Base-by-base conservation (phyloP, 192 early-diverging fungal species). In the Chytriomyces sp. region DNA sequence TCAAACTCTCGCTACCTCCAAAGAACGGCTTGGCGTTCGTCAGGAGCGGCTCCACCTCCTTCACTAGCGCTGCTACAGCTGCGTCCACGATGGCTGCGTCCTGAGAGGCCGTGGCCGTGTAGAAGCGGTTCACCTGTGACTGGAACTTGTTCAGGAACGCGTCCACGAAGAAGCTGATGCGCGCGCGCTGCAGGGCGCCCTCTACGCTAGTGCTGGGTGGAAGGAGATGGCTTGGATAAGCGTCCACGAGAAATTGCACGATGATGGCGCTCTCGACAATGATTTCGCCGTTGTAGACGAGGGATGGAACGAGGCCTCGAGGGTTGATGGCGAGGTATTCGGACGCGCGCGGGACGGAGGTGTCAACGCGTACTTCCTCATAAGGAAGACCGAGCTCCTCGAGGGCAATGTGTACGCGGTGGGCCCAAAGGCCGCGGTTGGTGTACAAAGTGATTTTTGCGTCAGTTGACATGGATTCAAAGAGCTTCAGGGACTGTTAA, bases 201-300 rank as follows among this genome's bases (percentile, higher is more conserved):
- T 62, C 60, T 10, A 36, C 31, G 14, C 31, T 38, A 25, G 5
- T 62, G 25, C 31, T 36, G 5, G 60, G 32, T 31, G 26, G 26
- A 8, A 62, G 10, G 5, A 62, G 36, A 25, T 37, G 31, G 8
- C 31, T 36, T 14, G 87, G 88, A 67, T 81, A 86, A 39, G 85
- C 73, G 52, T 92, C 90, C 8, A 84, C 82, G 0, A 91, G 60
- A 64, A 81, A 88, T 74, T 92, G 90, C 44, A 88, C 73, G 39
- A 91, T 81, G 38, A 92, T 84, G n/a, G 89, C 75, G 6, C 85
- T 87, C 64, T 92, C 91, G 60, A 85, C 83, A 44, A 92, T 79
- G 28, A 85, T 78, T 6, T 75, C 71, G n/a, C 83, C 84, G 30
- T 87, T 82, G 38, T 25, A 2, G 10, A 76, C 77, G 55, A 92